These are phyloP conservation scores for Candida railenensis DNA, from an alignment of 805 yeast species.

Conservation along the genomic window DNA sequence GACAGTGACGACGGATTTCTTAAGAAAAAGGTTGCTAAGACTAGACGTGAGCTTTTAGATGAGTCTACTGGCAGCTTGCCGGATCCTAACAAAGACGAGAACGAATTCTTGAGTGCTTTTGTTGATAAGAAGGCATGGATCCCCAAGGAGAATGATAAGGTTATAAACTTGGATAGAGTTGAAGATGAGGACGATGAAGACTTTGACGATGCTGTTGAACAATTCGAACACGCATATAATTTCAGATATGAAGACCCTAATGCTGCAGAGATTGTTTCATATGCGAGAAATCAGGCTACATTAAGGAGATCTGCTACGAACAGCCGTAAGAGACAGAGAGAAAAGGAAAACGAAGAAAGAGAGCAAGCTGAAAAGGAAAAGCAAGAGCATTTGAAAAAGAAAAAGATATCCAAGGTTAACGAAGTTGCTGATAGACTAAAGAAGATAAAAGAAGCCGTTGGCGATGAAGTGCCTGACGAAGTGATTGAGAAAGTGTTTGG, in stretches of 20 bases:
- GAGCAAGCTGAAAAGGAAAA: conserved; percentile 51
- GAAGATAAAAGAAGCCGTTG: conserved; percentile 66
- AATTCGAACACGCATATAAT: conserved; percentile 89
- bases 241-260: conserved; percentile 93
- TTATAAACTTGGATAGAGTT: conserved; percentile 48
- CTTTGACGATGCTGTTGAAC: conserved; percentile 89
- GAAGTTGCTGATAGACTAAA: conserved; percentile 70
- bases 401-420: conserved; percentile 74
- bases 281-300: conserved; percentile 93
- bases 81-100: conserved; percentile 54
- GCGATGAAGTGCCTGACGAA: conserved; percentile 60
- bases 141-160: conserved; percentile 64
- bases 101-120: conserved; percentile 71
- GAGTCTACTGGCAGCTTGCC: conserved; percentile 48
- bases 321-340: conserved; percentile 80
- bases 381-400: conserved; percentile 62
- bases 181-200: conserved; percentile 61
- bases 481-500: conserved; percentile 66
- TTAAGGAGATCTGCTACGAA: conserved; percentile 76
- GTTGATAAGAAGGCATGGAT: conserved; percentile 86
- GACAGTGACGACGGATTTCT: conserved; percentile 51
- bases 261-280: conserved; percentile 86
- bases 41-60: conserved; percentile 22
- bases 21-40: conserved; percentile 45
- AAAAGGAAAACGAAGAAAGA: conserved; percentile 57